Evolutionary conservation across 2,329 filamentous ascomycete genomes (phyloP).

Genomic region (Didymella lethalis): DNA sequence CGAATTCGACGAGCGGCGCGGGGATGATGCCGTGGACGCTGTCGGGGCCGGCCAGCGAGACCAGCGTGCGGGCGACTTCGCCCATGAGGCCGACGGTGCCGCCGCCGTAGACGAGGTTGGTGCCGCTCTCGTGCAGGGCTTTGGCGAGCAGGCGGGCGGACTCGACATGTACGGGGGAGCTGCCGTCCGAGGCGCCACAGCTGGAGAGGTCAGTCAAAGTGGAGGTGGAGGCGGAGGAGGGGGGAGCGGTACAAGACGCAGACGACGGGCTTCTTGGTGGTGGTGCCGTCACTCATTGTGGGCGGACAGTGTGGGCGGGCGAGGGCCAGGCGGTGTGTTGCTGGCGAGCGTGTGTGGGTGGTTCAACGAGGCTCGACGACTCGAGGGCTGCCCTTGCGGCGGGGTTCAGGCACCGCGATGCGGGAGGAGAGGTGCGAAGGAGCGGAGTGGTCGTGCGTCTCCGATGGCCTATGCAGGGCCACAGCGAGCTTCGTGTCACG

Average conservation of each 20-base stretch:
- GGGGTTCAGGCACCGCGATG: neutral
- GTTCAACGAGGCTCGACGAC: neutral
- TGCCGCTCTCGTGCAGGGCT: slow-evolving; percentile 77
- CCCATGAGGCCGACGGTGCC: slow-evolving; percentile 97
- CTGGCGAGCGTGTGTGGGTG: neutral
- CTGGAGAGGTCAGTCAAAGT: slow-evolving; percentile 49
- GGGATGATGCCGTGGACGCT: slow-evolving; percentile 95
- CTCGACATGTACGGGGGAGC: slow-evolving; percentile 75
- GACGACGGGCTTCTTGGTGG: slow-evolving; percentile 67
- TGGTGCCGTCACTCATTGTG: neutral
- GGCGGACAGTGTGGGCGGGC: neutral
- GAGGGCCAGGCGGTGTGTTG: neutral
- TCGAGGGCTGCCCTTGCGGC: slow-evolving; percentile 9
- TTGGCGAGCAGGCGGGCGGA: slow-evolving; percentile 78
- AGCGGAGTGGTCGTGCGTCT: neutral
- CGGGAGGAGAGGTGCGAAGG: neutral
- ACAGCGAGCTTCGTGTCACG: neutral
- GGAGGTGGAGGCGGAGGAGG: neutral
- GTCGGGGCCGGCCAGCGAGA: slow-evolving; percentile 79
- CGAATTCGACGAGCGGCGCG: slow-evolving; percentile 79
- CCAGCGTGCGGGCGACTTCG: slow-evolving; percentile 85
- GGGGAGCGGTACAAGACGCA: slow-evolving; percentile 76
- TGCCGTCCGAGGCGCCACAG: slow-evolving; percentile 83
- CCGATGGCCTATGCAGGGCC: neutral
- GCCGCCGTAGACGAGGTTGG: slow-evolving; percentile 90